phyloP scores from a whole-genome alignment of 108 stramenopile genomes.

The Chaetoceros tenuissimus region DNA sequence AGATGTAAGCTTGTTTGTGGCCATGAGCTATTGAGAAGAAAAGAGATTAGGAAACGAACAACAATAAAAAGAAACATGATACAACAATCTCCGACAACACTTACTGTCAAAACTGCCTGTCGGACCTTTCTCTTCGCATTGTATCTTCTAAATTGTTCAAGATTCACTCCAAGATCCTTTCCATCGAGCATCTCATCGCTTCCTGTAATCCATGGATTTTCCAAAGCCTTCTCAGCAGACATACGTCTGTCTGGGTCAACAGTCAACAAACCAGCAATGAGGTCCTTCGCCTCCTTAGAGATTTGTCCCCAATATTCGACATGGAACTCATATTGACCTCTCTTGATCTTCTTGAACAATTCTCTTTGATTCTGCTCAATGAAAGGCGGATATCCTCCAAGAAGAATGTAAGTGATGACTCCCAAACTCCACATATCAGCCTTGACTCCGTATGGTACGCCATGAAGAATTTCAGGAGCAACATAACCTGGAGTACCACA shows the following conservation, averaged over 20 bases:
- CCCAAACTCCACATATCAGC: conserved; percentile 98
- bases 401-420: conserved; percentile 92
- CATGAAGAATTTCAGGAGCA: conserved; percentile 90
- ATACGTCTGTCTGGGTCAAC: conserved; percentile 56
- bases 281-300: conserved; percentile 75
- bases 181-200: conserved; percentile 47
- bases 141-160: conserved; percentile 61
- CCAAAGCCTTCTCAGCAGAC: conserved; percentile 55
- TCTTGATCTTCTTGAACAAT: conserved; percentile 71
- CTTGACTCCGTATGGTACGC: conserved; percentile 78
- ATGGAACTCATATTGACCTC: conserved; percentile 79
- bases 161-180: conserved; percentile 51
- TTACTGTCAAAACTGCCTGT: conserved; percentile 64
- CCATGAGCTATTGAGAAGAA: not conserved
- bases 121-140: conserved; percentile 85
- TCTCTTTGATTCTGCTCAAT: conserved; percentile 76
- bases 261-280: conserved; percentile 64
- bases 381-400: conserved; percentile 92
- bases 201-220: conserved; percentile 73
- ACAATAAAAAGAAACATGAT: not conserved
- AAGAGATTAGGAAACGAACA: not conserved
- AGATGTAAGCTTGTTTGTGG: not conserved
- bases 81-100: conserved; percentile 10
- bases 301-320: conserved; percentile 82
- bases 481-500: conserved; percentile 97